Base-by-base conservation (phyloP, 2,329 filamentous ascomycete genomes). In the Epichloe glyceriae region DNA sequence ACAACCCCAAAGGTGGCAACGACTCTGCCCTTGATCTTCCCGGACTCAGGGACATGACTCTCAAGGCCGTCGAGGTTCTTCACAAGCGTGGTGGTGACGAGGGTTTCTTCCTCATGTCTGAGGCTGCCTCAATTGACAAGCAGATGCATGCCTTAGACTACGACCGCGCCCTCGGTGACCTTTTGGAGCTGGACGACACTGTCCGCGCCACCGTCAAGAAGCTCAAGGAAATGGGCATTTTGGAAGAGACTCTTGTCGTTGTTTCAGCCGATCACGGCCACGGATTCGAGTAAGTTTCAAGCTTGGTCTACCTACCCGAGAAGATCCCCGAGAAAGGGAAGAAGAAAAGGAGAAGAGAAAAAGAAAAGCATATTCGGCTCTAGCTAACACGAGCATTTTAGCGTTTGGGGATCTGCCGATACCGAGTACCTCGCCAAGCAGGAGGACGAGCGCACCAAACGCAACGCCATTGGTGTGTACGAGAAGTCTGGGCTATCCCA, bases 241-340 rank as follows among this genome's bases (percentile, higher is more conserved):
- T 89, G 34, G 79, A 91, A 10, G 79, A 89, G 54, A 94, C 88
- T 1, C 78, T 91, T 3, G 74, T 94, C 56, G 64, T 94, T 47
- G 85, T 93, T 46, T 88, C 87, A 3, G 85, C 87, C n/a, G 87
- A 94, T 62, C 88, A 93, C 72, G 88, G 88, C 41, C 88, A 94
- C 69, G 88, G 88, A 50, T 94, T 94, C 64, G 88, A 90, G 66
- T 70, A 57, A 58, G 68, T 58, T 11, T 39, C 6, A n/a, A 30
- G 12, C 19, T 30, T 17, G 14, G n/a, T 14, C 14, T 14, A 34
- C 33, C 14, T 19, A 19, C 33, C 11, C 7, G 33, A 39, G 33
- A 35, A 30, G 26, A 30, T 30, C 8, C 26, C 26, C 26, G 26
- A 30, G 8, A 30, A 30, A 30, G 26, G 26, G 26, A 30, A 30